Evolutionary conservation across 2,329 filamentous ascomycete genomes (phyloP).

Genomic region (Pseudocercospora vitis): DNA sequence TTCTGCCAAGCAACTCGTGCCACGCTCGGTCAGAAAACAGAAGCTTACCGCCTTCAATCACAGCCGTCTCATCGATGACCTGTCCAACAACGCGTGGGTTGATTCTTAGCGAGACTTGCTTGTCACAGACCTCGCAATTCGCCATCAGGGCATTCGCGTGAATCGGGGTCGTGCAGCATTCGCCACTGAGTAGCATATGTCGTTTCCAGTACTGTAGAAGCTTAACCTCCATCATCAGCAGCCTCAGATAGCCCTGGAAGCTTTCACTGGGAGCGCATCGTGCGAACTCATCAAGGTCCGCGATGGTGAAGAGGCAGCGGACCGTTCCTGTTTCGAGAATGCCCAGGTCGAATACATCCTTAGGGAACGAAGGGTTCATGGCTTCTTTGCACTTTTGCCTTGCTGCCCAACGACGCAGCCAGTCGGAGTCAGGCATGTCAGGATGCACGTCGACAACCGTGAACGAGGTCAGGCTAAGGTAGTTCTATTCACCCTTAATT

Average conservation of each 20-base stretch:
- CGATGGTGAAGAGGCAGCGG: conserved; percentile 45
- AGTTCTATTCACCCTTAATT: conserved; percentile 27
- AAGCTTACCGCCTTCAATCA: conserved; percentile 53
- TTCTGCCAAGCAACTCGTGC: conserved; percentile 51
- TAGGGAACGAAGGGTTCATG: conserved; percentile 50
- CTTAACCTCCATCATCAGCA: conserved; percentile 46
- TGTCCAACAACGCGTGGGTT: conserved; percentile 48
- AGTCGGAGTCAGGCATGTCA: conserved; percentile 52
- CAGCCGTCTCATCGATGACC: conserved; percentile 58
- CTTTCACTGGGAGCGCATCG: conserved; percentile 39
- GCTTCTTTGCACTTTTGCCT: conserved; percentile 52
- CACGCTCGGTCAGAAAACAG: conserved; percentile 57
- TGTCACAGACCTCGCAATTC: conserved; percentile 46
- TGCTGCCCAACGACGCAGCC: conserved; percentile 53
- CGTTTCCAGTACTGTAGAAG: conserved; percentile 44
- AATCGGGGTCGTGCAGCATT: conserved; percentile 55
- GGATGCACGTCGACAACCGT: conserved; percentile 59
- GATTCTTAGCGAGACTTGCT: conserved; percentile 39
- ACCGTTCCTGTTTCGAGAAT: conserved; percentile 25
- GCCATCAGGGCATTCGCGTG: conserved; percentile 51
- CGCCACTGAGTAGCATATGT: conserved; percentile 48
- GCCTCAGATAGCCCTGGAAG: conserved; percentile 47
- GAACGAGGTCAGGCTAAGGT: conserved; percentile 43
- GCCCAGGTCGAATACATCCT: conserved; percentile 36
- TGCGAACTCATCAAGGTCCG: conserved; percentile 47